phyloP scores from a whole-genome alignment of 2,329 filamentous ascomycete species.

The Plenodomus tracheiphilus region DNA sequence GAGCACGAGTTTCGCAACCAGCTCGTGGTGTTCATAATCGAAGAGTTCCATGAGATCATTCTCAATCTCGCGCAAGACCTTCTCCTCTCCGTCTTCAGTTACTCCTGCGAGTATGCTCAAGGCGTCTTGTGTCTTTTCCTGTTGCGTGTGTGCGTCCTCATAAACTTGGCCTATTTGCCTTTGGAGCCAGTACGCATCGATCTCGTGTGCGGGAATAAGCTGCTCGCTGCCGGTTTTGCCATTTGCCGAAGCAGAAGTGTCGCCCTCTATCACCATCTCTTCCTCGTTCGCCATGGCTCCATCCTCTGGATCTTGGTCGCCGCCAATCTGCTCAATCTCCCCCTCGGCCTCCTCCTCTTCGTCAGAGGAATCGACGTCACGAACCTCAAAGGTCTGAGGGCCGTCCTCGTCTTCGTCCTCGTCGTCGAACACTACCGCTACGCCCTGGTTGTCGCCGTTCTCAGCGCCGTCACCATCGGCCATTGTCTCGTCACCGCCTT shows the following conservation, averaged over 20 bases:
- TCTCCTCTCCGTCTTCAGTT: conserved; percentile 77
- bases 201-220: conserved; percentile 78
- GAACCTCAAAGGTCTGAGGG: conserved; percentile 79
- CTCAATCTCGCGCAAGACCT: conserved; percentile 87
- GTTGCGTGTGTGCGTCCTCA: conserved; percentile 87
- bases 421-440: conserved; percentile 95
- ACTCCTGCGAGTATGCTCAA: conserved; percentile 80
- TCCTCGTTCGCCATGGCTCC: conserved; percentile 62
- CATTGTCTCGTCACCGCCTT: conserved; percentile 68
- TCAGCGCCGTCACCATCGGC: conserved; percentile 68
- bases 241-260: conserved; percentile 47
- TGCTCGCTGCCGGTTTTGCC: conserved; percentile 54
- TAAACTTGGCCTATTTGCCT: conserved; percentile 88
- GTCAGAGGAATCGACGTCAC: conserved; percentile 81
- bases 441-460: conserved; percentile 85
- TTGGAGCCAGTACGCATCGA: conserved; percentile 97
- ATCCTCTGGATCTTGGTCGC: conserved; percentile 54
- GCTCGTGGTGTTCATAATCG: conserved; percentile 92
- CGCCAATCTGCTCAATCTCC: conserved; percentile 61
- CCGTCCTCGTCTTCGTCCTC: conserved; percentile 79
- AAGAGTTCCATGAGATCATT: conserved; percentile 99
- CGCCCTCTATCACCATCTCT: conserved; percentile 82
- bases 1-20: conserved; percentile 86
- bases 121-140: conserved; percentile 86
- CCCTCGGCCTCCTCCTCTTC: conserved; percentile 69